These are phyloP conservation scores for Globisporangium nagaii DNA, from an alignment of 352 stramenopile species.

Conservation along the genomic window DNA sequence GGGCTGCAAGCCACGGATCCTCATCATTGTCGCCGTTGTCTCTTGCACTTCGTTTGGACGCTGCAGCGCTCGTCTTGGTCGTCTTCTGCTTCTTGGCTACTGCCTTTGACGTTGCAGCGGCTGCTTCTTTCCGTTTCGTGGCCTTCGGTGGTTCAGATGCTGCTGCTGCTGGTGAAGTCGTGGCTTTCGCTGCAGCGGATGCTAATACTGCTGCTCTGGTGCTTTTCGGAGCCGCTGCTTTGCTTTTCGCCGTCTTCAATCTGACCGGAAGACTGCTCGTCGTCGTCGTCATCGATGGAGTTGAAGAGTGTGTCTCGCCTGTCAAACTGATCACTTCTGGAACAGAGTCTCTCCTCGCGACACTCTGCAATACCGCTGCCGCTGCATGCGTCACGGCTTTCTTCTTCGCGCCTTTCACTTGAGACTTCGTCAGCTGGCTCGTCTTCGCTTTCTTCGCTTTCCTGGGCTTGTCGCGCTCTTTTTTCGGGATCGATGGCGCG, in stretches of 20 bases:
- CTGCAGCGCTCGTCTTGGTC: not conserved
- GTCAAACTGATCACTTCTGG: not conserved
- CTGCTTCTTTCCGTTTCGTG: not conserved
- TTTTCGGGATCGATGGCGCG: not conserved
- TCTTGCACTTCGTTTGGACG: not conserved
- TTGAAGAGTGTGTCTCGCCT: too few species aligned
- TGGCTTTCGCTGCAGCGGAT: not conserved
- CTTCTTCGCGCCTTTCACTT: too few species aligned
- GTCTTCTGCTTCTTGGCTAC: not conserved
- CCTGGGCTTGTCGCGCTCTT: not conserved
- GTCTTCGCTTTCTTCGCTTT: not conserved
- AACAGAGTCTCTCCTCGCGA: not conserved
- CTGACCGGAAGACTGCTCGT: too few species aligned
- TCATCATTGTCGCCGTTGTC: too few species aligned
- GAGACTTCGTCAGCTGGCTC: not conserved
- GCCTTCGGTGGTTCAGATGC: too few species aligned
- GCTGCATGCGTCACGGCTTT: not conserved
- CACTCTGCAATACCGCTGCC: not conserved
- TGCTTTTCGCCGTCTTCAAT: not conserved
- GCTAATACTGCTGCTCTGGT: not conserved
- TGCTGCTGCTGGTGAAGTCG: too few species aligned
- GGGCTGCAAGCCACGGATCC: conserved; percentile 6
- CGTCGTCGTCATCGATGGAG: too few species aligned
- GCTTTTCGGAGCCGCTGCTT: not conserved
- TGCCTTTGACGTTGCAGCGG: not conserved